These are phyloP conservation scores for Gossypium bickii DNA, from an alignment of 345 rosid species.

Conservation along the genomic window DNA sequence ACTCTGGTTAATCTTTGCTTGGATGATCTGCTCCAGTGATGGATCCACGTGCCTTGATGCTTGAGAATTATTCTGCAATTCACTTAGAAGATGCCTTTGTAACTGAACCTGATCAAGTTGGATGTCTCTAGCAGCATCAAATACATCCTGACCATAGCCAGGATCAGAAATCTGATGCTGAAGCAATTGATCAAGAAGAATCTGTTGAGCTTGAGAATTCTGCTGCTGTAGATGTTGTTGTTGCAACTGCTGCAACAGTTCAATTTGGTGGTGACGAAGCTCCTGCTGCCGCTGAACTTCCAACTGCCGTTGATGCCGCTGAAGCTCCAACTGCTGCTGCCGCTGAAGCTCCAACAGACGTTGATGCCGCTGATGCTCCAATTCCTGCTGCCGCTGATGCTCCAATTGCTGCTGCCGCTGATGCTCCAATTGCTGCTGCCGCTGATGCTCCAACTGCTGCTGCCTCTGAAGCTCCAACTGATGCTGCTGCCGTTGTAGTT, in stretches of 20 bases:
- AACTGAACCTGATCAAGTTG: slow-evolving; percentile 29
- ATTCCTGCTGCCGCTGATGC: too few species aligned
- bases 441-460: slow-evolving; percentile 31
- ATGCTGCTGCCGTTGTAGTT: slow-evolving; percentile 20
- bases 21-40: slow-evolving; percentile 35
- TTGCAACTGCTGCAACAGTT: slow-evolving; percentile 2
- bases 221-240: slow-evolving; percentile 28
- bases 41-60: slow-evolving; percentile 28
- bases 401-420: background rate
- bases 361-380: slow-evolving; percentile 8
- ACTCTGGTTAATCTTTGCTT: slow-evolving; percentile 29
- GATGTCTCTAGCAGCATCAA: slow-evolving; percentile 28
- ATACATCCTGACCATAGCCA: slow-evolving; percentile 22
- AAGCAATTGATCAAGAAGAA: slow-evolving; percentile 29
- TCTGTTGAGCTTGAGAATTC: slow-evolving; percentile 30
- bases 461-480: slow-evolving; percentile 20
- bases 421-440: slow-evolving; percentile 15
- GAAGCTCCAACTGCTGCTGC: slow-evolving; percentile 19
- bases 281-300: slow-evolving; percentile 26
- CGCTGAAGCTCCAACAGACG: slow-evolving; percentile 9
- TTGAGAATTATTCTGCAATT: slow-evolving; percentile 29
- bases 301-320: slow-evolving; percentile 25
- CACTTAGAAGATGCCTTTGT: slow-evolving; percentile 25
- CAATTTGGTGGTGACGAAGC: background rate
- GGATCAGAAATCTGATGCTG: slow-evolving; percentile 34